Conservation (phyloP, 192 early-diverging fungal species). For the Coemansia sp. region DNA sequence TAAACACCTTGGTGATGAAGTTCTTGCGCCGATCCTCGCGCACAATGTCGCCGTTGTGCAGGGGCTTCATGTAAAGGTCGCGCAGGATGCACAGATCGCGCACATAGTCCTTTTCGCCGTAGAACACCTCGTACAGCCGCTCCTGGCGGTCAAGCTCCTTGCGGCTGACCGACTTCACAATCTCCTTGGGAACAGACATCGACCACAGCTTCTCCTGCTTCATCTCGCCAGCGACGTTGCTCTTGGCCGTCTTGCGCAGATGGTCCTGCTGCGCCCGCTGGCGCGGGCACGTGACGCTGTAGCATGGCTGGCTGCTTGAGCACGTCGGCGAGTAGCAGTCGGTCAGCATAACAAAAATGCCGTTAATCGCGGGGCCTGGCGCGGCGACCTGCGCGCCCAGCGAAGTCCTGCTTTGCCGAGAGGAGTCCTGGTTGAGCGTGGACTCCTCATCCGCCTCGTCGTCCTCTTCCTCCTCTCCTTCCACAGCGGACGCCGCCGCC, state of each 20-base stretch:
- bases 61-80: conserved; percentile 72
- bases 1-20: conserved; percentile 82
- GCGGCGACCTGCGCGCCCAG: conserved; percentile 3
- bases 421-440: conserved; percentile 15
- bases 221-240: conserved; percentile 52
- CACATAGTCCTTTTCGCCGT: conserved; percentile 91
- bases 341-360: conserved; percentile 87
- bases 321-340: conserved; percentile 96
- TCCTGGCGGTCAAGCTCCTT: conserved; percentile 90
- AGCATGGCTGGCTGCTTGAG: conserved; percentile 77
- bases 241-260: conserved; percentile 53
- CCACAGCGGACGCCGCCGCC: not conserved
- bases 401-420: not conserved
- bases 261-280: conserved; percentile 58
- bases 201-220: conserved; percentile 83
- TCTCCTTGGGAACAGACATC: conserved; percentile 73
- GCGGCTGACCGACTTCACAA: conserved; percentile 70
- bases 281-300: conserved; percentile 86
- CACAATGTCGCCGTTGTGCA: conserved; percentile 69
- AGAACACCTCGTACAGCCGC: conserved; percentile 89
- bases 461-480: conserved; percentile 12
- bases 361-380: conserved; percentile 54
- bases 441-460: conserved; percentile 28
- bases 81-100: conserved; percentile 80
- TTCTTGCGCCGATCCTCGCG: conserved; percentile 60